These are phyloP conservation scores for Kluyveromyces sp. DNA, from an alignment of 1,139 yeast genomes.

Conservation along the genomic window DNA sequence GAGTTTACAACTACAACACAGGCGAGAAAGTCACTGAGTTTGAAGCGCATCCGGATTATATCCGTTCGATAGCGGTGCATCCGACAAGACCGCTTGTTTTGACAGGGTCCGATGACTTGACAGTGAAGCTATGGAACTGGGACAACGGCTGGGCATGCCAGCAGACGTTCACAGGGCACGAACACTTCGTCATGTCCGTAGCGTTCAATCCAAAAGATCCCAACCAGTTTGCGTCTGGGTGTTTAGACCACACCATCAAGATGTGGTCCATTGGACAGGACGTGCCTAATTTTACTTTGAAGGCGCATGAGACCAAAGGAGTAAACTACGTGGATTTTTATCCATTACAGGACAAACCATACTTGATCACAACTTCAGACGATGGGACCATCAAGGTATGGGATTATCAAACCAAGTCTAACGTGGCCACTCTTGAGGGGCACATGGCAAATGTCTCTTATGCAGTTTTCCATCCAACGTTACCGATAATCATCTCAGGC, in stretches of 20 bases:
- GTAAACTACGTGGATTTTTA: conserved; percentile 95
- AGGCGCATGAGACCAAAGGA: conserved; percentile 88
- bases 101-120: conserved; percentile 87
- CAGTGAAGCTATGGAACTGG: conserved; percentile 96
- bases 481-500: conserved; percentile 80
- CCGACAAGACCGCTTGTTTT: conserved; percentile 85
- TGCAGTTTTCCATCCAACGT: conserved; percentile 94
- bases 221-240: conserved; percentile 94
- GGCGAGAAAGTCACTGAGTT: conserved; percentile 91
- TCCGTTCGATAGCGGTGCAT: conserved; percentile 87
- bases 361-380: conserved; percentile 86
- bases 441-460: conserved; percentile 91
- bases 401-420: conserved; percentile 96
- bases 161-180: conserved; percentile 92
- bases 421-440: conserved; percentile 91
- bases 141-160: conserved; percentile 85
- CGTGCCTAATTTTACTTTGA: conserved; percentile 85
- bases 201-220: conserved; percentile 97
- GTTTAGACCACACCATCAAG: conserved; percentile 92
- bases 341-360: conserved; percentile 96
- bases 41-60: conserved; percentile 97
- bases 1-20: conserved; percentile 92
- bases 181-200: conserved; percentile 89
- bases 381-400: conserved; percentile 86
- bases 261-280: conserved; percentile 92